A percentile compares a stretch with the other conserved stretches of the same genome.
Evolutionary conservation across 1,139 yeast genomes (phyloP).

Genomic region (Yamadazyma sp.): DNA sequence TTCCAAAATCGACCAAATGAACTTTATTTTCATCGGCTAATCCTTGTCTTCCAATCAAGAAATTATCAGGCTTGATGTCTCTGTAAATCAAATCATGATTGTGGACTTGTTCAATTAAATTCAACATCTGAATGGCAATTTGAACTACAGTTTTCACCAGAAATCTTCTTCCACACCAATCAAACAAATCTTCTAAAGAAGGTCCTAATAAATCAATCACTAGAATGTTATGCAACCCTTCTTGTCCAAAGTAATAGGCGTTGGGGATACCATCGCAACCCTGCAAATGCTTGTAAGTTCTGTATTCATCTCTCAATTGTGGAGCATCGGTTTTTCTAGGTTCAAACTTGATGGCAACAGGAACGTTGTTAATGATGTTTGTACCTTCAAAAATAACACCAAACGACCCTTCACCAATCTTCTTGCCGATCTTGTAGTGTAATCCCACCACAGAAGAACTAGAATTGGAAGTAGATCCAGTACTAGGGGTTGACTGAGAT

Average conservation of each 20-base stretch:
- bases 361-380: slow-evolving; percentile 69
- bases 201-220: slow-evolving; percentile 95
- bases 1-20: slow-evolving; percentile 84
- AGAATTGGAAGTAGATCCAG: slow-evolving; percentile 16
- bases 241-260: slow-evolving; percentile 96
- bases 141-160: slow-evolving; percentile 85
- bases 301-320: slow-evolving; percentile 90
- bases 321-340: slow-evolving; percentile 98
- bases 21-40: slow-evolving; percentile 51
- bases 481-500: slow-evolving; percentile 2
- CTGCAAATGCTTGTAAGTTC: slow-evolving; percentile 84
- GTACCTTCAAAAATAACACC: slow-evolving; percentile 83
- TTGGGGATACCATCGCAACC: slow-evolving; percentile 86
- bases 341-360: slow-evolving; percentile 78
- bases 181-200: slow-evolving; percentile 91
- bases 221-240: slow-evolving; percentile 90
- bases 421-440: slow-evolving; percentile 78
- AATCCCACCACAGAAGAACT: slow-evolving; percentile 61
- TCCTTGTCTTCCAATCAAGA: slow-evolving; percentile 75
- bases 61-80: slow-evolving; percentile 95
- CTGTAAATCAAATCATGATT: slow-evolving; percentile 88
- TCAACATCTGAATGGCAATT: slow-evolving; percentile 90
- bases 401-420: slow-evolving; percentile 79
- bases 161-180: slow-evolving; percentile 96
- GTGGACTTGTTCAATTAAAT: slow-evolving; percentile 83